These are phyloP conservation scores for Trichoderma asperellum DNA, from an alignment of 2,329 filamentous ascomycete genomes.

Conservation along the genomic window DNA sequence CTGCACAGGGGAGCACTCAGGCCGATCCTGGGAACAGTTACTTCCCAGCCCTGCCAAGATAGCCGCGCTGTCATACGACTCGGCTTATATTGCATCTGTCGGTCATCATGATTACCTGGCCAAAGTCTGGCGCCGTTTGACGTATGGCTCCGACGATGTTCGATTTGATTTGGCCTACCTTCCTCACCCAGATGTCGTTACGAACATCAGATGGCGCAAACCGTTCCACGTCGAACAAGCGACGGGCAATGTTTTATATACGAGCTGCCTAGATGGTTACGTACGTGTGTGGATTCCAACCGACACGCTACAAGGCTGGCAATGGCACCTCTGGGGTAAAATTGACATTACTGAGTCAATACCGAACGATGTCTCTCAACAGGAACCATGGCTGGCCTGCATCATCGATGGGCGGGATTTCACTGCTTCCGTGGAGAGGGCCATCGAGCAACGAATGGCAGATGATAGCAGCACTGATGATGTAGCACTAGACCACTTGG, in stretches of 20 bases:
- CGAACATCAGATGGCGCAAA: conserved; percentile 81
- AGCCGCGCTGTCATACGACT: conserved; percentile 83
- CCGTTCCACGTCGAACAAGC: conserved; percentile 77
- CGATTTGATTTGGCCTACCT: conserved; percentile 91
- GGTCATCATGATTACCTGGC: conserved; percentile 79
- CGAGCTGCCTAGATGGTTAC: conserved; percentile 78
- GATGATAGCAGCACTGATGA: conserved; percentile 64
- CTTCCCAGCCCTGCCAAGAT: conserved; percentile 75
- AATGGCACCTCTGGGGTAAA: conserved; percentile 77
- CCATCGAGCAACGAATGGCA: conserved; percentile 63
- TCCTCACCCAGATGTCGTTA: conserved; percentile 80
- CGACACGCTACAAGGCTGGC: conserved; percentile 71
- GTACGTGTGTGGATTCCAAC: conserved; percentile 83
- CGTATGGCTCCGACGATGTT: conserved; percentile 80
- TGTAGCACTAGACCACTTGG: conserved; percentile 78
- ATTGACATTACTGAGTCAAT: conserved; percentile 78
- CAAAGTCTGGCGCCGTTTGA: conserved; percentile 89
- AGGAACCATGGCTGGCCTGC: conserved; percentile 57
- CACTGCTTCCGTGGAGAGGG: conserved; percentile 73
- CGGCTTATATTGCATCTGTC: conserved; percentile 80
- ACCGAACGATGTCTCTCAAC: conserved; percentile 44
- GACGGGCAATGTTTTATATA: conserved; percentile 87
- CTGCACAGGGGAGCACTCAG: conserved; percentile 51
- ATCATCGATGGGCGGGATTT: conserved; percentile 84
- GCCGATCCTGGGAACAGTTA: conserved; percentile 71